Evolutionary conservation across 805 yeast genomes (phyloP).

Genomic region (Starmerella floris): DNA sequence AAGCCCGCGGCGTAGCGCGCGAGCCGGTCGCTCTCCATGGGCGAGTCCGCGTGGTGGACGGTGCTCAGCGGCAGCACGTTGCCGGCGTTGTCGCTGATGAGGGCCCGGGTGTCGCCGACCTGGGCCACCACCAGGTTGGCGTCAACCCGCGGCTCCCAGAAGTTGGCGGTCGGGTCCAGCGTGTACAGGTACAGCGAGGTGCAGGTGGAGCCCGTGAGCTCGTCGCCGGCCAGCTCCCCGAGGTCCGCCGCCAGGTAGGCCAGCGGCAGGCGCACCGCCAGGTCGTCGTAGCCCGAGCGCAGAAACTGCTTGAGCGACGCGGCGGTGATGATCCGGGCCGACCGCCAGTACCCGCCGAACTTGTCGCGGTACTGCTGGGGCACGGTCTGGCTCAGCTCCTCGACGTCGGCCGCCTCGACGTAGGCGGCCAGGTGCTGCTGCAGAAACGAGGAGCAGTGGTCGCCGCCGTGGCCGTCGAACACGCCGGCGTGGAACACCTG

Average conservation of each 20-base stretch:
- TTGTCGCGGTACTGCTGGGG: conserved; percentile 41
- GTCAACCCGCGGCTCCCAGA: conserved; percentile 53
- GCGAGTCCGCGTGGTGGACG: conserved; percentile 78
- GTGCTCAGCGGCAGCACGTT: conserved; percentile 64
- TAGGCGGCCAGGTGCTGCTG: conserved; percentile 38
- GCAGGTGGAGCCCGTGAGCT: conserved; percentile 51
- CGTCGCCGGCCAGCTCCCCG: conserved; percentile 30
- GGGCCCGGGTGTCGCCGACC: conserved; percentile 82
- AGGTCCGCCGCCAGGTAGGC: conserved; percentile 56
- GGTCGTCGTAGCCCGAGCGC: conserved; percentile 36
- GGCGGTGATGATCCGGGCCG: conserved; percentile 23
- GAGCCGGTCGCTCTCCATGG: conserved; percentile 60
- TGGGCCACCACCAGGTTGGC: conserved; percentile 69
- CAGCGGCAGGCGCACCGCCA: conserved; percentile 46
- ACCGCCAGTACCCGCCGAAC: conserved; percentile 76
- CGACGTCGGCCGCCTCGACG: conserved; percentile 35
- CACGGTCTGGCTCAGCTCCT: conserved; percentile 32
- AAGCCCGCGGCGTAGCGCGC: conserved; percentile 49
- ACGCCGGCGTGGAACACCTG: conserved; percentile 56
- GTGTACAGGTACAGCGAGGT: conserved; percentile 52
- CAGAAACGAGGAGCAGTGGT: conserved; percentile 53
- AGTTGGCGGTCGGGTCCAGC: conserved; percentile 27
- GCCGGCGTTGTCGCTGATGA: conserved; percentile 72
- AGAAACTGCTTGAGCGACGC: conserved; percentile 32
- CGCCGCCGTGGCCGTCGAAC: conserved; percentile 94